These are phyloP conservation scores for Cinnamomum chago DNA, from an alignment of 164 flowering plant species.

Conservation along the genomic window DNA sequence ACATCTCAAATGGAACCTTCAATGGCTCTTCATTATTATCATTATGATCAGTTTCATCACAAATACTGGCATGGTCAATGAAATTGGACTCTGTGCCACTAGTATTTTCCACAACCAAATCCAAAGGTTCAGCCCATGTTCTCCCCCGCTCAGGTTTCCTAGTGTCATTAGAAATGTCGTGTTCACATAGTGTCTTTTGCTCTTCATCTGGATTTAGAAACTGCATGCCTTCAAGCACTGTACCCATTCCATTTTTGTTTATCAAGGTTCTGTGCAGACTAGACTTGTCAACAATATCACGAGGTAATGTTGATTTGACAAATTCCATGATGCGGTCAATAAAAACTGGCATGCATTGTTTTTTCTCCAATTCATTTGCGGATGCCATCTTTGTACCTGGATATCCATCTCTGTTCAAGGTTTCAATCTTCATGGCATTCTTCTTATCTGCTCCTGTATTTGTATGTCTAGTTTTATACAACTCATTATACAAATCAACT, in stretches of 20 bases:
- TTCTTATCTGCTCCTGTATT: neutral
- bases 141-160: neutral
- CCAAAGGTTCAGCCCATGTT: neutral
- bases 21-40: constrained; percentile 1
- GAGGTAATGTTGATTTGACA: neutral
- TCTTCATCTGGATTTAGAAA: neutral
- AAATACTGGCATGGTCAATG: too few species aligned
- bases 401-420: neutral
- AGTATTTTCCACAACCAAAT: neutral
- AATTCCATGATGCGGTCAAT: constrained; percentile 16
- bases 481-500: constrained; percentile 1
- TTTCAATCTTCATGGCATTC: neutral
- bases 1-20: constrained; percentile 8
- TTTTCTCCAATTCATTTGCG: neutral
- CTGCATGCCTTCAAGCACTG: neutral
- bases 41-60: neutral
- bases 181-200: neutral
- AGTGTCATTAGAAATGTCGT: neutral
- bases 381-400: constrained; percentile 5
- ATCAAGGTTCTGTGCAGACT: neutral
- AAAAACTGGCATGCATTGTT: neutral
- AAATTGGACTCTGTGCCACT: constrained; percentile 3
- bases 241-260: neutral
- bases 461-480: neutral
- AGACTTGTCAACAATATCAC: constrained; percentile 2